Conservation (phyloP, 106 monocot genomes). For the Phalaenopsis aphrodite region DNA sequence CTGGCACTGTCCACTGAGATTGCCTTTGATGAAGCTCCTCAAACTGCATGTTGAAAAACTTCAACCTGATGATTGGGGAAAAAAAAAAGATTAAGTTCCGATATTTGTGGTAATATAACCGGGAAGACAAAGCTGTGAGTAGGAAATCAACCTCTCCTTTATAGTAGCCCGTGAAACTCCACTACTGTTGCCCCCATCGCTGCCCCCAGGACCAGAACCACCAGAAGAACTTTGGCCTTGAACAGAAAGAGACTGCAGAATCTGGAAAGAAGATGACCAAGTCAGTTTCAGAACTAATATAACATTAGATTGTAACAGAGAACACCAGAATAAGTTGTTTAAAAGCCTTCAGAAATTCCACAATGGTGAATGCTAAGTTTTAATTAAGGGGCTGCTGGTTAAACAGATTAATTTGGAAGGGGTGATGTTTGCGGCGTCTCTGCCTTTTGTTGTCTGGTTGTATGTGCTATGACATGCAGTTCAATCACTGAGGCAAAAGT, state of each 20-base stretch:
- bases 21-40: slow-evolving; percentile 50
- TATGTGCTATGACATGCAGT: background rate
- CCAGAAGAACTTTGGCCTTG: slow-evolving; percentile 19
- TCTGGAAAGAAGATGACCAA: slow-evolving; percentile 14
- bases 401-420: background rate
- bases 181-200: slow-evolving; percentile 36
- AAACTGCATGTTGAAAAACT: slow-evolving; percentile 39
- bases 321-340: background rate
- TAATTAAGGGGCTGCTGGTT: background rate
- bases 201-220: slow-evolving; percentile 12
- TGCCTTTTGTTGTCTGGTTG: background rate
- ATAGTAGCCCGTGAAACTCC: slow-evolving; percentile 38
- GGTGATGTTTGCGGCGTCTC: background rate
- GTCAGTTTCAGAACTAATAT: background rate
- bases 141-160: slow-evolving; percentile 30
- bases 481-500: background rate
- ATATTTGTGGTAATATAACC: background rate
- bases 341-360: background rate
- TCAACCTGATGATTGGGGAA: slow-evolving; percentile 27
- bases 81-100: too few species aligned
- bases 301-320: background rate
- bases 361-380: background rate
- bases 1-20: slow-evolving; percentile 44
- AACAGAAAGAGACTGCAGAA: slow-evolving; percentile 35
- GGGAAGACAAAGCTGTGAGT: background rate